Evolutionary conservation across 495 filamentous ascomycete species (phyloP), one percentile per base, ranked within the genome.

Genomic region (Aspergillus ellipticus): DNA sequence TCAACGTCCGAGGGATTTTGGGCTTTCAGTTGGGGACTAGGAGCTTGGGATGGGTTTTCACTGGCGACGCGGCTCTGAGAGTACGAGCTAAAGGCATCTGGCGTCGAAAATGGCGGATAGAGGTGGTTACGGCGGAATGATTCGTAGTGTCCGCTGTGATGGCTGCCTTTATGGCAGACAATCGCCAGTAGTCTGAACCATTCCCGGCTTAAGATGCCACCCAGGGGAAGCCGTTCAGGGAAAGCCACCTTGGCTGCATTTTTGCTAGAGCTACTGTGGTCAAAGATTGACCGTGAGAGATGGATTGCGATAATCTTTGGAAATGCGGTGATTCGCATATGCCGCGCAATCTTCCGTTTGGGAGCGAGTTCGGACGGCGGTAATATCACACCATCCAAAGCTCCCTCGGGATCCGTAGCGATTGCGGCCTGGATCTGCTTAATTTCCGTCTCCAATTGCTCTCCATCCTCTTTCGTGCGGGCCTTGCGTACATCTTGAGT

Each of bases 81-180:
- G 7, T 85, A 85, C 6, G 81, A 74, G 43, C 86, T 85, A 70
- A 92, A 90, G 0, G 82, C 81, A 65, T 87, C 83, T 0, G 90
- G 89, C 0, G 90, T 97, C 0, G 90, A 89, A 61, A 83, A 97
- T 0, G 92, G 90, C 1, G 83, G 76, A 49, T 79, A 85, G 35
- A 86, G 66, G 54, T 85, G 84, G 68, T 97, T 96, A n/a, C 94
- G 82, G 26, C 94, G 82, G 72, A 97, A 97, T 1, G 92, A 90
- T 67, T 99, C 94, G 70, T 99, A 99, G 67, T 99, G 94, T 1
- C 94, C 94, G 55, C 90, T 96, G 61, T 96, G 85, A 71, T 99
- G 94, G 56, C 88, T 95, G 17, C 94, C 94, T 65, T 96, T 96
- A 66, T 99, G 94, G 24, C 89, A 94, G 47, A 99, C 88, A 41